Evolutionary conservation across 257 asterid species (phyloP).

Genomic region (Marsdenia floribunda): DNA sequence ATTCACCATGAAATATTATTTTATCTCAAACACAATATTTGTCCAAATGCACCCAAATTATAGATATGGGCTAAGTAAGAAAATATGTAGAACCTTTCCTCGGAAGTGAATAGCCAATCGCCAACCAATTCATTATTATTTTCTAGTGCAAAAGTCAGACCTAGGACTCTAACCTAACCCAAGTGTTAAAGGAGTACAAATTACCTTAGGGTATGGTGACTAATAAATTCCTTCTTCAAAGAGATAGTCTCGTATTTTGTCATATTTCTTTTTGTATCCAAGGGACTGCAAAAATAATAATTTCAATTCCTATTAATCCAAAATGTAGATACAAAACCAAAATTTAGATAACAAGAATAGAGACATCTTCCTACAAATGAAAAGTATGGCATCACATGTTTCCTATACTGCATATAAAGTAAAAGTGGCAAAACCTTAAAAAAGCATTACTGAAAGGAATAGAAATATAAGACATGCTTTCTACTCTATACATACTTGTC

Average conservation of each 20-base stretch:
- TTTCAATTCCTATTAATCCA: background rate
- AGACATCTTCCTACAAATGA: conserved; percentile 1
- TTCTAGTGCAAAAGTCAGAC: no score
- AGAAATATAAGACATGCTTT: conserved; percentile 15
- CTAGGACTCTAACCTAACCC: no score
- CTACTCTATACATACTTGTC: conserved; percentile 22
- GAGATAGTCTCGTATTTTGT: background rate
- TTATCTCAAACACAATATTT: no score
- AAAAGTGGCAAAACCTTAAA: background rate
- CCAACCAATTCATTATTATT: no score
- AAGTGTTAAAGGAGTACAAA: background rate
- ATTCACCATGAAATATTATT: no score
- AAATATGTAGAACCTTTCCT: no score
- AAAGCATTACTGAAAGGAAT: conserved; percentile 4
- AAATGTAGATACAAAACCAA: background rate
- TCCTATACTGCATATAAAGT: conserved; percentile 1
- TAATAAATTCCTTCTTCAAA: background rate
- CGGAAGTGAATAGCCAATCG: no score
- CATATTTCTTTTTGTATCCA: background rate
- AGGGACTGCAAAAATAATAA: background rate
- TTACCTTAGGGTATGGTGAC: background rate
- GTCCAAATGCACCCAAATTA: no score
- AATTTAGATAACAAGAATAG: conserved; percentile 7
- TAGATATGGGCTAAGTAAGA: no score
- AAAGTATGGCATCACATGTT: background rate